Percentiles rank a stretch among this genome's conserved stretches.
Conservation (phyloP, 176 grass and related monocot genomes). For the Puya raimondii region DNA sequence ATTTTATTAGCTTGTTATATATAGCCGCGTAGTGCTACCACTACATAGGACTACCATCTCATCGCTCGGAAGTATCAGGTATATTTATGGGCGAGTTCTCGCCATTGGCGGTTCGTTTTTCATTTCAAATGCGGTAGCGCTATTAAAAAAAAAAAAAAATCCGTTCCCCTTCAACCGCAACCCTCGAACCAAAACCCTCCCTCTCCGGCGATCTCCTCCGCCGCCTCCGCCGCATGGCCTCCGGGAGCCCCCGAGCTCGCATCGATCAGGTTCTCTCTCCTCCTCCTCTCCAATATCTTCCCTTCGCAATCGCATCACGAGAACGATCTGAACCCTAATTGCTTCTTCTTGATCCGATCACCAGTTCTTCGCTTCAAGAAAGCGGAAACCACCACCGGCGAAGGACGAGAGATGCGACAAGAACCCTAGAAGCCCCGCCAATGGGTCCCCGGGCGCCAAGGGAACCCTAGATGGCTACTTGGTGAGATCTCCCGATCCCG, state of each 20-base stretch:
- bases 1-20: too few species aligned
- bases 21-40: too few species aligned
- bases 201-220: too few species aligned
- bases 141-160: too few species aligned
- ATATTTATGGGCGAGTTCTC: too few species aligned
- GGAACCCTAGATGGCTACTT: slow-evolving; percentile 44
- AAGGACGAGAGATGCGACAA: slow-evolving; percentile 33
- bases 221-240: slow-evolving; percentile 36
- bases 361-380: slow-evolving; percentile 84
- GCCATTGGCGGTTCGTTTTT: too few species aligned
- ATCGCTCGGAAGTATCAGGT: too few species aligned
- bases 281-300: neutral
- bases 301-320: neutral
- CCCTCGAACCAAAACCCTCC: too few species aligned
- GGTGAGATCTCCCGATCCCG: slow-evolving; percentile 22
- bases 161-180: too few species aligned
- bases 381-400: slow-evolving; percentile 33
- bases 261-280: slow-evolving; percentile 62
- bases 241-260: slow-evolving; percentile 46
- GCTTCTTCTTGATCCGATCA: neutral
- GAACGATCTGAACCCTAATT: neutral
- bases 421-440: slow-evolving; percentile 26
- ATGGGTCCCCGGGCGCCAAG: slow-evolving; percentile 28
- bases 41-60: too few species aligned
- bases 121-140: too few species aligned